phyloP scores from a whole-genome alignment of 208 protist genomes.

The Leishmania tarentolae region DNA sequence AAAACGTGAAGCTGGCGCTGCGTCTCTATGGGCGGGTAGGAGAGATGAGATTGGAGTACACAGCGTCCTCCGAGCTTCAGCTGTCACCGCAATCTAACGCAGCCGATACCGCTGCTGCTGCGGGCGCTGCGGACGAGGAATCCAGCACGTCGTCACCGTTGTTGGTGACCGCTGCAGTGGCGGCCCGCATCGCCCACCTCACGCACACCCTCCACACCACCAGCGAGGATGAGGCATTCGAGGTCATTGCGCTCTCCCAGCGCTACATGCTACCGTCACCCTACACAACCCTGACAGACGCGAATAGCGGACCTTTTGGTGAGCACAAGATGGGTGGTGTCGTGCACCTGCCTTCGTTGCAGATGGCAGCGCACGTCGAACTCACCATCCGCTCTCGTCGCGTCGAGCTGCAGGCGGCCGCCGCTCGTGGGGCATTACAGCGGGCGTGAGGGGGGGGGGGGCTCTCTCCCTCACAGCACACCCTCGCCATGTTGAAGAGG shows the following conservation, averaged over 20 bases:
- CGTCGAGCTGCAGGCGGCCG: constrained; percentile 10
- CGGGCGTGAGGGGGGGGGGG: neutral
- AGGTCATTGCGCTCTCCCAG: constrained; percentile 49
- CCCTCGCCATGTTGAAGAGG: neutral
- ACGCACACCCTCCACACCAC: constrained; percentile 26
- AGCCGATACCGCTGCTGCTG: constrained; percentile 6
- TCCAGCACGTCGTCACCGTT: constrained; percentile 12
- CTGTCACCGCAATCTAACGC: constrained; percentile 1
- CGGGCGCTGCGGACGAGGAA: neutral
- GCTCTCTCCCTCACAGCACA: neutral
- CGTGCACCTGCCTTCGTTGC: constrained; percentile 42
- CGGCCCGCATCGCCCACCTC: constrained; percentile 45
- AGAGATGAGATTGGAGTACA: constrained; percentile 56
- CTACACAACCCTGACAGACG: constrained; percentile 54
- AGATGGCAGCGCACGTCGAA: constrained; percentile 6
- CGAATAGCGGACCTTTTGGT: constrained; percentile 1
- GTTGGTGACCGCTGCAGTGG: constrained; percentile 51
- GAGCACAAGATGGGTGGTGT: constrained; percentile 27
- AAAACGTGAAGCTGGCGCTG: constrained; percentile 28
- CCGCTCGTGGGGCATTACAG: neutral
- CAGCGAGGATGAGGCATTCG: constrained; percentile 33
- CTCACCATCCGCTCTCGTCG: constrained; percentile 24
- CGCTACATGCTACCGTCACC: constrained; percentile 50
- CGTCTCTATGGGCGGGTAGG: constrained; percentile 55
- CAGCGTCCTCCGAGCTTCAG: constrained; percentile 27